Base-by-base conservation (phyloP, 768 basidiomycete species). In the Suillus cothurnatus region DNA sequence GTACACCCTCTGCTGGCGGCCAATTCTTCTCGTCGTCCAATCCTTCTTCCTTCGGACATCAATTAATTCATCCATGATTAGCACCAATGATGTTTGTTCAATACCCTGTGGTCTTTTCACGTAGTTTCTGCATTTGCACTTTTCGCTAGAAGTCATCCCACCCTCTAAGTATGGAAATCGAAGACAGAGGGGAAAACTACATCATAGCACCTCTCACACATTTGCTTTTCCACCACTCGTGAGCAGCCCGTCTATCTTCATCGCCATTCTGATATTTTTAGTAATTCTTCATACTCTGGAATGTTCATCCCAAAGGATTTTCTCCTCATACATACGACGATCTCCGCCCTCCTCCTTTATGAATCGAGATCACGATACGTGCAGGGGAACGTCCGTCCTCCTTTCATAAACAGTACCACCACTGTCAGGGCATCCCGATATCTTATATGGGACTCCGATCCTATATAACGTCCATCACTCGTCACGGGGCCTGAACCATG, bases 361-460 rank as follows among this genome's bases (percentile, higher is more conserved):
- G 50, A 17, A 50, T 17, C 3, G 8, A 26, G 50, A 31, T 31
- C 28, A 52, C 36, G 9, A 58, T 58, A 38, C 9, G 17, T 38
- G 26, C 28, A 39, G 39, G 55, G 58, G 19, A 59, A 58, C 17
- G 23, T 23, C 36, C 23, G 3, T n/a, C 32, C 50, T 19, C 52
- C 9, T 53, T 9, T 57, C 36, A 39, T 26, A 28, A 36, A 11
- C 56, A 26, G 56, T 36, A 36, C n/a, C 36, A 36, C 56, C 23
- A 58, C 56, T 17, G 56, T 26, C 56, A 58, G 56, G 56, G n/a
- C 34, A n/a, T 23, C 14, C 55, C n/a, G 26, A 57, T 36, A 57
- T 38, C 15, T 26, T 36, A 23, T 26, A 39, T 58, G 36, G 36
- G 17, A 26, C 17, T 17, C 9, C 11, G 57, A 58, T 57, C 34